phyloP scores from a whole-genome alignment of 306 rosid genomes.

The Vigna radiata region DNA sequence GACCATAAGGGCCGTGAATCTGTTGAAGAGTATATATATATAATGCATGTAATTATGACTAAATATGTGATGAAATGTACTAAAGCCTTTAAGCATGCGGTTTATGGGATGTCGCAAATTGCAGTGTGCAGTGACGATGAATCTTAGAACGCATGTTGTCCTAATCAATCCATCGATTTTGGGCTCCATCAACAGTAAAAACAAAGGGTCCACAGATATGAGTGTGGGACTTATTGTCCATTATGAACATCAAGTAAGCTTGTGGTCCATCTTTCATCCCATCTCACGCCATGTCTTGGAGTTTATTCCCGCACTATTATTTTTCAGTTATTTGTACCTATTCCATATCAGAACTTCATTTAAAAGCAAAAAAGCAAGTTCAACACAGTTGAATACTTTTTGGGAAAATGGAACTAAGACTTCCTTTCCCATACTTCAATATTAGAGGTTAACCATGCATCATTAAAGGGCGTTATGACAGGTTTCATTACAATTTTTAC shows the following conservation, averaged over 20 bases:
- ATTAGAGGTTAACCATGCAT: conserved; percentile 19
- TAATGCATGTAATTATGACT: conserved; percentile 31
- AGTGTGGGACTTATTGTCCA: conserved; percentile 6
- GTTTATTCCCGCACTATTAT: conserved; percentile 10
- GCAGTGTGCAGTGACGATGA: conserved; percentile 22
- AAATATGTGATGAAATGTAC: conserved; percentile 17
- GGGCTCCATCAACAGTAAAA: neutral
- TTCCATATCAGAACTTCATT: neutral
- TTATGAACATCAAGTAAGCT: neutral
- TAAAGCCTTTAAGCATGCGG: conserved; percentile 37
- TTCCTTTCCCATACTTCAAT: conserved; percentile 32
- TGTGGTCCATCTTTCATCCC: conserved; percentile 39
- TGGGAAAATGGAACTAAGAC: conserved; percentile 38
- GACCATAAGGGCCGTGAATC: conserved; percentile 11
- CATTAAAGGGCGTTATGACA: neutral
- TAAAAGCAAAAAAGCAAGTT: conserved; percentile 34
- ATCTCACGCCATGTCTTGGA: conserved; percentile 19
- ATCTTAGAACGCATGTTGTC: conserved; percentile 25
- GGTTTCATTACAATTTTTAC: conserved; percentile 27
- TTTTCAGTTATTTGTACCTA: conserved; percentile 3
- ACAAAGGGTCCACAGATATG: conserved; percentile 31
- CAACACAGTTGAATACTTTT: conserved; percentile 23
- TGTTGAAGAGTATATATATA: neutral
- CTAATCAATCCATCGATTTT: neutral
- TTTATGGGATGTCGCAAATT: conserved; percentile 33